Evolutionary conservation across 352 stramenopile genomes (phyloP), one percentile per base, ranked within the genome.

Genomic region (Pythium coloratum): DNA sequence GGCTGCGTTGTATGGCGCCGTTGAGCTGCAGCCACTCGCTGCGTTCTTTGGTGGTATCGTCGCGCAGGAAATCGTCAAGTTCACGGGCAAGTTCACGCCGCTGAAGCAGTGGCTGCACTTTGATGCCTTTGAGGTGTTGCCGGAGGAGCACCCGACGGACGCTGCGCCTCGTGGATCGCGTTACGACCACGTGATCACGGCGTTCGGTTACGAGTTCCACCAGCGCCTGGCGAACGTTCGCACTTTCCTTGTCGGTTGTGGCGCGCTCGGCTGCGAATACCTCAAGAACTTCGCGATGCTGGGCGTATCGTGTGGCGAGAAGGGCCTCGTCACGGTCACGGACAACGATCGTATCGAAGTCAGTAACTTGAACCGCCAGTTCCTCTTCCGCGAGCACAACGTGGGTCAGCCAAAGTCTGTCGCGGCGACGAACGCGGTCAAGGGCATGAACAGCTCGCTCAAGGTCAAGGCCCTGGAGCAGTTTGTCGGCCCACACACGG

Each of bases 331-430:
- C 6, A 95, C 87, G 3, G 83, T 93, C 60, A 95, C 87, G 6
- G 87, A 95, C 67, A 95, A 95, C 61, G 87, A 95, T 55, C 87
- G 87, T 42, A 95, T 95, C 62, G 87, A 95, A 79, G 87, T 95
- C 59, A 95, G 87, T 56, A 95, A 95, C 72, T 62, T 95, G 65
- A 95, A 95, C 68, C 87, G 87, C 50, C 87, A 95, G 53, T 95
- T 95, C 57, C 69, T 95, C 47, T 95, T 95, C 73, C 81, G 87
- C 14, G 87, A 93, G 51, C 84, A 95, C 76, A 95, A 95, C 46
- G 87, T 95, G 1, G 87, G 87, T 6, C 87, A 95, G 38, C 78
- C 87, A 9, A 95, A 95, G 75, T 94, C 85, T 26, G 85, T 93
- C 26, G 87, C 87, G 24, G 87, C 87, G 14, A 95, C 85, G 10